A percentile compares a stretch with the other conserved stretches of the same genome.
Conservation (phyloP, 2,329 filamentous ascomycete genomes). For the Bipolaris sorokiniana region DNA sequence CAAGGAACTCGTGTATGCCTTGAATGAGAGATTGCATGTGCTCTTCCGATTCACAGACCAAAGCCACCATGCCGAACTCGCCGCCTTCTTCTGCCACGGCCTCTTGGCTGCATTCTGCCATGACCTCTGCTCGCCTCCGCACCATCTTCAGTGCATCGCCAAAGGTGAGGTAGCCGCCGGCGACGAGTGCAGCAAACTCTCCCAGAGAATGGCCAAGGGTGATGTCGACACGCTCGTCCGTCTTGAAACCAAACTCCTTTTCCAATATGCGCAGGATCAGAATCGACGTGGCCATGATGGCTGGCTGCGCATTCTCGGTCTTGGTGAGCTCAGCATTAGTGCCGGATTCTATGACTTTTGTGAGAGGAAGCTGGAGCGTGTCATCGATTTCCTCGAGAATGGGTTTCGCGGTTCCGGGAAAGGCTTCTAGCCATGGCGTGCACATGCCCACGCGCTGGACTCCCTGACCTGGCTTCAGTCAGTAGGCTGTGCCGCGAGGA, state of each 20-base stretch:
- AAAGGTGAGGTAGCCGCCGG: constrained; percentile 79
- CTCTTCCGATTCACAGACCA: constrained; percentile 79
- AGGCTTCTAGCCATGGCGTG: constrained; percentile 82
- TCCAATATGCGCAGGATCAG: constrained; percentile 88
- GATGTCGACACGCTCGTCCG: constrained; percentile 74
- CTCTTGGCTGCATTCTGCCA: constrained; percentile 75
- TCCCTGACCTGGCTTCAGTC: constrained; percentile 70
- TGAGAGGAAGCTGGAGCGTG: constrained; percentile 75
- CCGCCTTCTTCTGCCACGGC: constrained; percentile 73
- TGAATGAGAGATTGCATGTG: constrained; percentile 73
- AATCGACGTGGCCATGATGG: constrained; percentile 94
- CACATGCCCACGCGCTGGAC: constrained; percentile 91
- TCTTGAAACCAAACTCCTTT: constrained; percentile 79
- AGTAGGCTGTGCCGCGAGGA: constrained; percentile 6
- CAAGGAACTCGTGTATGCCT: constrained; percentile 80
- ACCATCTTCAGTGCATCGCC: constrained; percentile 79
- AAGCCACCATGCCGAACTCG: constrained; percentile 91
- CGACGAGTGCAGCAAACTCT: constrained; percentile 89
- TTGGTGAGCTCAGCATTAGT: constrained; percentile 77
- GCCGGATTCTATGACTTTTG: constrained; percentile 77
- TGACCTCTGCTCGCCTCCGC: constrained; percentile 76
- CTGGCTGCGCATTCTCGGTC: constrained; percentile 89
- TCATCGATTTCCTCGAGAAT: constrained; percentile 86
- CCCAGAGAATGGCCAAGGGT: constrained; percentile 90
- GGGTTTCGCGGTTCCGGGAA: constrained; percentile 76